Evolutionary conservation across 768 basidiomycete genomes (phyloP), one percentile per base, ranked within the genome.

Genomic region (Tylopilus vinaceipallidus): DNA sequence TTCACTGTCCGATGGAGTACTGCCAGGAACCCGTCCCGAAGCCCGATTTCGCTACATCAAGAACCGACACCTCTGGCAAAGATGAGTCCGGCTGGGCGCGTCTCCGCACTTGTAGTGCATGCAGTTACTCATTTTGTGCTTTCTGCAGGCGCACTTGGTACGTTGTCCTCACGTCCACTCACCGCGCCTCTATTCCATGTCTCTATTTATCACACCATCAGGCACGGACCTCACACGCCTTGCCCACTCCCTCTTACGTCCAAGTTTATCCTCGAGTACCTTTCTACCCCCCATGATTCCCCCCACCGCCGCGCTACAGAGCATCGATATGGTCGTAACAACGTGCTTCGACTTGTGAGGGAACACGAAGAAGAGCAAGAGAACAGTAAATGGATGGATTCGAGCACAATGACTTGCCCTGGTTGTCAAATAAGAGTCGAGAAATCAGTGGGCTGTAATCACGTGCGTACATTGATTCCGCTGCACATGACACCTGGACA

Each of bases 61-160:
- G 5, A 16, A 34, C 7, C 14, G 30, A 52, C 27, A 71, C 66
- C 33, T 64, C 66, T 2, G 75, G 79, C 27, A 51, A 58, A 2
- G 75, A 81, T n/a, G 82, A 81, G 32, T 77, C 82, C 1, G 77
- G 81, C 13, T 93, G 86, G 83, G 83, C 79, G 24, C 73, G 83
- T 45, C 75, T 93, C 40, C 79, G 93, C 44, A 79, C 77, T 32
- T 95, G 93, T 58, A 68, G 78, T 4, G 65, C 68, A 27, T 95
- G 93, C 63, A 72, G 71, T 4, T 94, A 81, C 68, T 84, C 84
- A 0, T 95, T 95, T 63, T 95, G 93, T 67, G 78, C 82, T 3
- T 86, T 87, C 57, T 97, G 93, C 64, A 79, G 77, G 54, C 78
- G 83, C 37, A 86, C 88, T 42, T 95, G 93, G 89, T 87, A 60